Evolutionary conservation across 306 rosid genomes (phyloP).

Genomic region (Pterocarpus santalinus): DNA sequence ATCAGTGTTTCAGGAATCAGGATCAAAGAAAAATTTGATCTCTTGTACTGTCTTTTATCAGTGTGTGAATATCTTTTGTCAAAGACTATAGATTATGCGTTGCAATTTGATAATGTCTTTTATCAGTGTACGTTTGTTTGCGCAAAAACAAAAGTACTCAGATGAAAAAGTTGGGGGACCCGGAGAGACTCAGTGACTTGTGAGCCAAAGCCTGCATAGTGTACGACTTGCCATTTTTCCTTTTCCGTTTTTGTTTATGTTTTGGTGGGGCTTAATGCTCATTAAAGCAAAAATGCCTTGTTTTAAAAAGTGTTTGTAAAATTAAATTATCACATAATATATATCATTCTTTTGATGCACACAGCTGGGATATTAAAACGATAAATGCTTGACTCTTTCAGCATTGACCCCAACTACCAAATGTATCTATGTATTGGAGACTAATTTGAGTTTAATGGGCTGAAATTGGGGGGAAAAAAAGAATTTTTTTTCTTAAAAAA

Average conservation of each 20-base stretch:
- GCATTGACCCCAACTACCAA: too few relatives aligned
- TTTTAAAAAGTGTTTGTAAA: not conserved
- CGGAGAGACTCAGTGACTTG: constrained; percentile 48
- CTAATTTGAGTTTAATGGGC: too few relatives aligned
- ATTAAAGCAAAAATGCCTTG: not conserved
- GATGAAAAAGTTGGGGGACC: constrained; percentile 46
- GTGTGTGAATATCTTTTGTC: constrained; percentile 45
- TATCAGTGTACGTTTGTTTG: constrained; percentile 45
- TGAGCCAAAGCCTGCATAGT: constrained; percentile 40
- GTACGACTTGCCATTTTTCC: constrained; percentile 38
- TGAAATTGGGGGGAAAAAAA: too few relatives aligned
- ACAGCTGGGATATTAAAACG: too few relatives aligned
- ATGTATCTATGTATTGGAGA: too few relatives aligned
- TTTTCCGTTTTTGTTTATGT: constrained; percentile 39
- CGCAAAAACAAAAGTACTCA: constrained; percentile 39
- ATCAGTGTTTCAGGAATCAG: constrained; percentile 46
- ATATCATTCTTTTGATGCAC: too few relatives aligned
- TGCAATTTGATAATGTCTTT: constrained; percentile 47
- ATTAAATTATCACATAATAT: not conserved
- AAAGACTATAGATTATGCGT: constrained; percentile 38
- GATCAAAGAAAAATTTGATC: constrained; percentile 37
- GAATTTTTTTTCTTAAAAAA: too few relatives aligned
- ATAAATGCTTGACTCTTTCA: too few relatives aligned
- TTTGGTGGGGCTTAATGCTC: constrained; percentile 12
- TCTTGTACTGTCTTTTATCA: constrained; percentile 43